Evolutionary conservation across 2,329 filamentous ascomycete genomes (phyloP), one percentile per base, ranked within the genome.

Genomic region (Cryphonectria carpinicola): DNA sequence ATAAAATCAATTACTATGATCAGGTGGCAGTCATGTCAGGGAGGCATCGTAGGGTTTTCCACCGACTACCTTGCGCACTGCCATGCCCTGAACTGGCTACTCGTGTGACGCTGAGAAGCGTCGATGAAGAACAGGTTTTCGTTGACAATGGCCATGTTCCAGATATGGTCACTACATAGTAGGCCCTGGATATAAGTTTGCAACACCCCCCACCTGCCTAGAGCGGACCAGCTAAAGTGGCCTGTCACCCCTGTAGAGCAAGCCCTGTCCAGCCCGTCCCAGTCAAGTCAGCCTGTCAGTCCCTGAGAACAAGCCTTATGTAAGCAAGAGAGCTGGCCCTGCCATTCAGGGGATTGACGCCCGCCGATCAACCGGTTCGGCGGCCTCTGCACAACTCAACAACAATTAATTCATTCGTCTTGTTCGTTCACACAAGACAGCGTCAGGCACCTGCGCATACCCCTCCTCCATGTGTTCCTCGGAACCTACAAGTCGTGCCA

Each of bases 391-490:
- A 32, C 54, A 10, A 10, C 56, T 41, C 46, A 13, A 10, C 39
- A 49, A 22, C 49, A 46, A 61, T 10, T 56, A 63, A 52, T 67
- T 49, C 54, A 58, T 19, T 8, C 54, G 28, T 19, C 28, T 32
- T 19, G 14, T 46, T 25, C 37, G 39, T 39, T 17, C 41, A 28
- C n/a, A 28, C 39, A 37, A 13, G 61, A 64, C 61, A 13, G n/a
- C 4, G 41, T 66, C 52, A 49, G 14, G 32, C n/a, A 4, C 46
- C 39, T 58, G 52, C 66, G 63, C 43, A 32, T 41, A 56, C 58
- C 63, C 58, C 39, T 52, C 62, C 13, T 62, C 61, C 32, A 70
- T 71, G 69, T 66, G 69, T 65, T 32, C 62, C 46, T 52, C 19
- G 54, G 46, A 67, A 41, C 58, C 17, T 25, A 62, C 58, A 35